Evolutionary conservation across 2,329 filamentous ascomycete species (phyloP), one percentile per base, ranked within the genome.

Genomic region (Periconia digitata): DNA sequence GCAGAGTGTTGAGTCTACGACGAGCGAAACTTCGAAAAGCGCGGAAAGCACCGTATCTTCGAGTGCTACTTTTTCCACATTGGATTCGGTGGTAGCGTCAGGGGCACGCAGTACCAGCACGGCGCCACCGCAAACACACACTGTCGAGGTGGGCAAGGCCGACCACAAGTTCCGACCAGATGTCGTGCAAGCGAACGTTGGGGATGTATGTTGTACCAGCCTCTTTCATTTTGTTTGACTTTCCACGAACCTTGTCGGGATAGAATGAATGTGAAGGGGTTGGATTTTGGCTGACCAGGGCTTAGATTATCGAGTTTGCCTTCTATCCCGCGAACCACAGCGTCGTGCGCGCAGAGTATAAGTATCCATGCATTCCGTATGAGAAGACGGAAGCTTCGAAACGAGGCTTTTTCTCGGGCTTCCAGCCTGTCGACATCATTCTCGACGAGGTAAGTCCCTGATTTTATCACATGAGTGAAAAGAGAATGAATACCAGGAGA

Each of bases 271-370:
- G 27, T n/a, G n/a, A n/a, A n/a, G n/a, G n/a, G n/a, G n/a, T n/a
- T n/a, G n/a, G n/a, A n/a, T n/a, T 32, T 32, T 8, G 27, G 8
- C 27, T 15, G 8, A 32, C 27, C 8, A 8, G 27, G 15, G 27
- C 8, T 4, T 29, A 70, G 58, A 57, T 58, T 12, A 54, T 77
- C 35, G 65, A 70, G 35, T 77, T 76, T 49, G 45, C 62, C 38
- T 76, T 76, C 62, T 74, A 65, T 44, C 69, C 73, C 1, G 48
- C 58, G 17, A 76, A 76, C 46, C 74, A 76, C 55, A 72, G 67
- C 6, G 71, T 76, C 8, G 69, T 75, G 13, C 64, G 71, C 37
- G 67, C 73, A 1, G 70, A 70, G 23, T 75, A 70, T 47, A 50
- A 55, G 15, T 71, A 64, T 40, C 73, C 74, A 10, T 76, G 73